phyloP scores from a whole-genome alignment of 2,329 filamentous ascomycete species.

The Colletotrichum salicis region DNA sequence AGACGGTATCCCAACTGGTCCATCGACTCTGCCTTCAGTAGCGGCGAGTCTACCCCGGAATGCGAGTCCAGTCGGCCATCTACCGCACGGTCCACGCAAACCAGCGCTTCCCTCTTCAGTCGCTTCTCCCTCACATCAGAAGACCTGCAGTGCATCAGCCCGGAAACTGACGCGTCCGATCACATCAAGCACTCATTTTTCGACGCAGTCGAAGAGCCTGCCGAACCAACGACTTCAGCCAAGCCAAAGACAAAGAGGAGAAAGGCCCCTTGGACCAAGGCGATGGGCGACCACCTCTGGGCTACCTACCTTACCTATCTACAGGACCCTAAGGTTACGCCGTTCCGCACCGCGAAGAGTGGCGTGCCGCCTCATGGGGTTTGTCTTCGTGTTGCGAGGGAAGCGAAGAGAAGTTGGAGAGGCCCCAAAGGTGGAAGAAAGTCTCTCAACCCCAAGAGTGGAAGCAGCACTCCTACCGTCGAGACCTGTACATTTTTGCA shows the following conservation, averaged over 20 bases:
- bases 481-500: conserved; percentile 62
- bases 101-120: conserved; percentile 67
- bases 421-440: conserved; percentile 57
- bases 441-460: conserved; percentile 52
- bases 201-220: conserved; percentile 13
- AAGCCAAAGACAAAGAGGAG: conserved; percentile 47
- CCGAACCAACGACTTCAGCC: not conserved
- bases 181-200: conserved; percentile 33
- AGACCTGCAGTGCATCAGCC: conserved; percentile 64
- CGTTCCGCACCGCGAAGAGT: conserved; percentile 71
- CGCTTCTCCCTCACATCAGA: conserved; percentile 66
- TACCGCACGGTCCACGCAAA: conserved; percentile 68
- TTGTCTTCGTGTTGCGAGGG: conserved; percentile 71
- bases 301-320: conserved; percentile 72
- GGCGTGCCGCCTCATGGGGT: conserved; percentile 73
- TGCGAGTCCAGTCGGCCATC: conserved; percentile 70
- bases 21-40: conserved; percentile 65
- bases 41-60: conserved; percentile 68
- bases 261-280: conserved; percentile 71
- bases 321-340: conserved; percentile 74
- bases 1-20: conserved; percentile 69
- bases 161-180: conserved; percentile 55
- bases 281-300: conserved; percentile 75
- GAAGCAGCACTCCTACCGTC: conserved; percentile 66
- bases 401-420: conserved; percentile 74